Conservation (phyloP, 352 stramenopile genomes). For the Phytophthora tentaculata region DNA sequence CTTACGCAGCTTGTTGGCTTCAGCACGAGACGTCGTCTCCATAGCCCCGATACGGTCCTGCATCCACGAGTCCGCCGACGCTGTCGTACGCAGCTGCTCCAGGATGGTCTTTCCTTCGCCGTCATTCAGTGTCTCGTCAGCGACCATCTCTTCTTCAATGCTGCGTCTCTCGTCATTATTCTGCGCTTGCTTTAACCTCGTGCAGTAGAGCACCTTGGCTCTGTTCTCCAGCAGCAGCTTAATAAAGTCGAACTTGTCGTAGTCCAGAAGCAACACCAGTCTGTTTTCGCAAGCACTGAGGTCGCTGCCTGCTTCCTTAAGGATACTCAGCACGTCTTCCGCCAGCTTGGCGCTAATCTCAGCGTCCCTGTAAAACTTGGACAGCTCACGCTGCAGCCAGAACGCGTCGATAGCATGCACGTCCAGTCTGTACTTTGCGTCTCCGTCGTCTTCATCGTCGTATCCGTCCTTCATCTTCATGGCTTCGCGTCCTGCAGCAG, state of each 20-base stretch:
- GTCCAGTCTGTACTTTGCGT: constrained; percentile 84
- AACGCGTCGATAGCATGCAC: constrained; percentile 98
- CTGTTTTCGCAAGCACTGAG: constrained; percentile 96
- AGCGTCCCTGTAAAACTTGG: constrained; percentile 96
- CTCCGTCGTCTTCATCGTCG: constrained; percentile 66
- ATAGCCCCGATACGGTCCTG: constrained; percentile 91
- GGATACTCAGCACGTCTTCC: constrained; percentile 88
- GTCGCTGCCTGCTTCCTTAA: constrained; percentile 71
- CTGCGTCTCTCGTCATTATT: constrained; percentile 89
- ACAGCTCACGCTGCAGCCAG: constrained; percentile 97
- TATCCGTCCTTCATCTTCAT: constrained; percentile 84
- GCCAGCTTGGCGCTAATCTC: constrained; percentile 93
- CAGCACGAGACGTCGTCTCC: constrained; percentile 81
- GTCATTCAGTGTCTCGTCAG: constrained; percentile 75
- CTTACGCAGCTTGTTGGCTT: constrained; percentile 85
- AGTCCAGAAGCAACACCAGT: constrained; percentile 97
- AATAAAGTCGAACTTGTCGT: constrained; percentile 99
- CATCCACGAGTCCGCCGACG: constrained; percentile 94
- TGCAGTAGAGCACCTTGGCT: constrained; percentile 96
- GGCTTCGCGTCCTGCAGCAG: constrained; percentile 31
- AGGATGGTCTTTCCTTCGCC: constrained; percentile 92
- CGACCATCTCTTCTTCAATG: constrained; percentile 92
- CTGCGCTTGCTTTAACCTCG: constrained; percentile 96
- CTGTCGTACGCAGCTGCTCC: constrained; percentile 89
- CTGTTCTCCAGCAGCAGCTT: constrained; percentile 97